Evolutionary conservation across 805 yeast species (phyloP).

Genomic region (Saccharomyces mikatae): DNA sequence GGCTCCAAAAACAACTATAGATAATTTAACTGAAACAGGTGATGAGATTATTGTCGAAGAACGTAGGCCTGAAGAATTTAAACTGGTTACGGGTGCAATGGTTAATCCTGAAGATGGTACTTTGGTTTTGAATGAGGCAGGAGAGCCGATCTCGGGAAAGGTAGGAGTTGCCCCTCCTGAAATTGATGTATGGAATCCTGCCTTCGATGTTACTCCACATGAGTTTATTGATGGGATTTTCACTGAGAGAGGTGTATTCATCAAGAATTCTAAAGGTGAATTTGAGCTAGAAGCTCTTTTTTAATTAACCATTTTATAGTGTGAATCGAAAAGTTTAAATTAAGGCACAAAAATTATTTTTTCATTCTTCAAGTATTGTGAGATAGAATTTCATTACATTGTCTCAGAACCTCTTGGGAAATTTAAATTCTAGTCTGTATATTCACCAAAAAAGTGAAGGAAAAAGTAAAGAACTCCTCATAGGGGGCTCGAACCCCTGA

Average conservation of each 20-base stretch:
- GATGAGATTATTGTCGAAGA: conserved; percentile 77
- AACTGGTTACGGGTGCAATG: conserved; percentile 63
- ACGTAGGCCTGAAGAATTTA: conserved; percentile 73
- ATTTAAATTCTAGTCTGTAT: too few species aligned
- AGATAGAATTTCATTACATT: too few species aligned
- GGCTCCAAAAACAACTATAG: conserved; percentile 91
- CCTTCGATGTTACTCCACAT: conserved; percentile 89
- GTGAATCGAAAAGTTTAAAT: background rate
- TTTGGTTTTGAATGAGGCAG: conserved; percentile 20
- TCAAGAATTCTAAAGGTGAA: conserved; percentile 42
- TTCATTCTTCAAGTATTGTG: too few species aligned
- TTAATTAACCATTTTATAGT: background rate
- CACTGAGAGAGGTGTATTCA: conserved; percentile 62
- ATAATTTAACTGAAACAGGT: conserved; percentile 56
- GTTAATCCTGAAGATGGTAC: conserved; percentile 29
- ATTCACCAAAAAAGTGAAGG: too few species aligned
- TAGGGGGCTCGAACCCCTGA: conserved; percentile 47
- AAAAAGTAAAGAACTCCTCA: conserved; percentile 36
- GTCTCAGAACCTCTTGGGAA: too few species aligned
- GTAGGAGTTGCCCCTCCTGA: conserved; percentile 82
- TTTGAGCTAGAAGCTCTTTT: conserved; percentile 36
- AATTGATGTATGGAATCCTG: conserved; percentile 89
- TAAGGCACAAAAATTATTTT: too few species aligned
- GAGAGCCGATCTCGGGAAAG: conserved; percentile 35
- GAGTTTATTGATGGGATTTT: conserved; percentile 78